These are phyloP conservation scores for Coemansia guatemalensis DNA, from an alignment of 192 early-diverging fungal species.

Conservation along the genomic window DNA sequence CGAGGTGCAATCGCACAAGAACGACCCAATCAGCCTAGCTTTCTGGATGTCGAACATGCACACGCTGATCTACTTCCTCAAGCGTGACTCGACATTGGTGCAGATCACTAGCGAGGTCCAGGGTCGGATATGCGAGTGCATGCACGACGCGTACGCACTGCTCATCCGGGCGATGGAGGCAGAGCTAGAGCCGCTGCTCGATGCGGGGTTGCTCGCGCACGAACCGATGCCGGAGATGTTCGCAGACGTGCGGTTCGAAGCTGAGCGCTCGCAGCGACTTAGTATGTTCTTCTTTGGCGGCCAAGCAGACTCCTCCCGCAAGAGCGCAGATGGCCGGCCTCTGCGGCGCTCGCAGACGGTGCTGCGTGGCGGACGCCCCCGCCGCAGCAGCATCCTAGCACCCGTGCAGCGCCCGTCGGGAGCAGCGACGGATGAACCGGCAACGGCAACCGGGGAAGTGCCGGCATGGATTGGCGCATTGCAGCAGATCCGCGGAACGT, in stretches of 20 bases:
- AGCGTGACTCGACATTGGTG: conserved; percentile 77
- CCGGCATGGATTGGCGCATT: conserved; percentile 40
- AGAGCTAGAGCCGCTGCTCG: conserved; percentile 66
- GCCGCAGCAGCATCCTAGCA: conserved; percentile 38
- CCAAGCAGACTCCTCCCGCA: conserved; percentile 18
- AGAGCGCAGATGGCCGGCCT: conserved; percentile 47
- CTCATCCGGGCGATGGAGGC: conserved; percentile 65
- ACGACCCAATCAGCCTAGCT: conserved; percentile 63
- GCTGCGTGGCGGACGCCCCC: conserved; percentile 32
- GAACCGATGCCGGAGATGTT: conserved; percentile 69
- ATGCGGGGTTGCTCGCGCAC: conserved; percentile 66
- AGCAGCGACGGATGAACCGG: conserved; percentile 7
- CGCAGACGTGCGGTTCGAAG: conserved; percentile 47
- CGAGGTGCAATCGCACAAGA: conserved; percentile 47
- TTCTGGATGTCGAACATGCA: conserved; percentile 88
- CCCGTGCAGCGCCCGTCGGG: not conserved
- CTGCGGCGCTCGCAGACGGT: conserved; percentile 46
- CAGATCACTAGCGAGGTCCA: conserved; percentile 71
- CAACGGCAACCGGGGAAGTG: conserved; percentile 34
- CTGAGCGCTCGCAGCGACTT: conserved; percentile 39
- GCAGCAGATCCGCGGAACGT: conserved; percentile 16
- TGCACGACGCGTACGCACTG: conserved; percentile 68
- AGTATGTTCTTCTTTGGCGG: conserved; percentile 52
- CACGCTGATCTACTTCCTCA: conserved; percentile 82
- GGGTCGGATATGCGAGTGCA: conserved; percentile 75